Evolutionary conservation across 2,329 filamentous ascomycete genomes (phyloP), one percentile per base, ranked within the genome.

Genomic region (Cryphonectria radicalis): DNA sequence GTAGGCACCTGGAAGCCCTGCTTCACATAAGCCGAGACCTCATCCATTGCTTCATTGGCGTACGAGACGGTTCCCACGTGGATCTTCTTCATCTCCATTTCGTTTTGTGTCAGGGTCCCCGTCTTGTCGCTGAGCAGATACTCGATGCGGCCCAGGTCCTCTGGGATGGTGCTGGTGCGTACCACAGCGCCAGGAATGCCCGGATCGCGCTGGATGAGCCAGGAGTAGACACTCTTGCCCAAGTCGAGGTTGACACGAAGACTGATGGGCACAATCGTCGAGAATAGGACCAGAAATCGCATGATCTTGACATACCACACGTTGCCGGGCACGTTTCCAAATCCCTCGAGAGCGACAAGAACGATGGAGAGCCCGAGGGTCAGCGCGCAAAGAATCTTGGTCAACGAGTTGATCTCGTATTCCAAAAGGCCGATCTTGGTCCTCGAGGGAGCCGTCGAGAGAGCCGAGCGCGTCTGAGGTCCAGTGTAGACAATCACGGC

Each of bases 21-120:
- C 74, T 88, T 90, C 66, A 99, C 88, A 78, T 97, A 98, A 0
- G 92, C 88, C 17, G 90, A 85, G 17, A 99, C 96, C 82, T 99
- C 97, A 76, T 98, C 96, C 96, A 99, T 99, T 13, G 96, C 95
- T 79, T 99, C 96, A 76, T 97, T 97, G 46, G 95, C 96, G 78
- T 99, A 99, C 1, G 95, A 98, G 1, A 98, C 96, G 13, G 96
- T 99, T 13, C 97, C 96, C 68, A 99, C 93, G 77, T 99, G 97
- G 7, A 99, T 95, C 82, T 99, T 99, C 79, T 97, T 97, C 87
- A 99, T 92, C 78, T 98, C 95, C 95, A 98, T 98, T 78, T 97
- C 94, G 77, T 99, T 99, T 76, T 98, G 94, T 0, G 96, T 99
- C 72, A 99, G 82, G 1, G 96, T 99, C n/a, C 96, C 96, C 0